Percentiles rank a stretch among this genome's conserved stretches.
Evolutionary conservation across 345 rosid genomes (phyloP).

Genomic region (Atalantia buxifolia): DNA sequence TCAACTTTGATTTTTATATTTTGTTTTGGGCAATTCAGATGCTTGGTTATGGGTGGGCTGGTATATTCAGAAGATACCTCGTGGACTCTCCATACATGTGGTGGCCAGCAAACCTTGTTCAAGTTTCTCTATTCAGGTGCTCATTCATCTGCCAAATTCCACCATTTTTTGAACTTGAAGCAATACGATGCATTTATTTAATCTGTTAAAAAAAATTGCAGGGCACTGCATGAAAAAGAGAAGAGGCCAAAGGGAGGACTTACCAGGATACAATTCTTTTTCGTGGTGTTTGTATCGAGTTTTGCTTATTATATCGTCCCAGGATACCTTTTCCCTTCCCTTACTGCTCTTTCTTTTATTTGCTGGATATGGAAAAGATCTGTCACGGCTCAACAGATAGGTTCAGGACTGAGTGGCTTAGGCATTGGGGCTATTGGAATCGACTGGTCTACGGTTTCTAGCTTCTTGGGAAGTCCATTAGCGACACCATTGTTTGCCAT

Average conservation of each 20-base stretch:
- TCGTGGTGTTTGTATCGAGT: constrained; percentile 24
- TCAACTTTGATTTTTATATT: background rate
- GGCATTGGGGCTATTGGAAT: constrained; percentile 44
- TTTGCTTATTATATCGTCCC: constrained; percentile 39
- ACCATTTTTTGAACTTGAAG: background rate
- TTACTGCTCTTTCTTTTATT: constrained; percentile 20
- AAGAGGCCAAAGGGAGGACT: constrained; percentile 27
- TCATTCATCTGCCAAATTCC: background rate
- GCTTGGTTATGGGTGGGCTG: constrained; percentile 60
- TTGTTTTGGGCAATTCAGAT: constrained; percentile 23
- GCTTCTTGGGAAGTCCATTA: constrained; percentile 6
- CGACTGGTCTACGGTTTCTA: constrained; percentile 37
- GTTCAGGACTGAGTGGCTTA: constrained; percentile 34
- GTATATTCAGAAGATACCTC: constrained; percentile 44
- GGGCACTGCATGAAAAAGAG: constrained; percentile 55
- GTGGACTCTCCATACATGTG: constrained; percentile 62
- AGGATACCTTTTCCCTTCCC: constrained; percentile 29
- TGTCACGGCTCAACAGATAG: constrained; percentile 30
- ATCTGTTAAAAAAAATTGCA: constrained; percentile 14
- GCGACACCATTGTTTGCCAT: constrained; percentile 7
- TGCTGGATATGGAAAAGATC: constrained; percentile 34
- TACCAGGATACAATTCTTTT: constrained; percentile 39
- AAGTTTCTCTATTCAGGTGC: constrained; percentile 45
- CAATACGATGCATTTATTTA: background rate
- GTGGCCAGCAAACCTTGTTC: constrained; percentile 56